Evolutionary conservation across 345 rosid genomes (phyloP).

Genomic region (Eucalyptus regnans): DNA sequence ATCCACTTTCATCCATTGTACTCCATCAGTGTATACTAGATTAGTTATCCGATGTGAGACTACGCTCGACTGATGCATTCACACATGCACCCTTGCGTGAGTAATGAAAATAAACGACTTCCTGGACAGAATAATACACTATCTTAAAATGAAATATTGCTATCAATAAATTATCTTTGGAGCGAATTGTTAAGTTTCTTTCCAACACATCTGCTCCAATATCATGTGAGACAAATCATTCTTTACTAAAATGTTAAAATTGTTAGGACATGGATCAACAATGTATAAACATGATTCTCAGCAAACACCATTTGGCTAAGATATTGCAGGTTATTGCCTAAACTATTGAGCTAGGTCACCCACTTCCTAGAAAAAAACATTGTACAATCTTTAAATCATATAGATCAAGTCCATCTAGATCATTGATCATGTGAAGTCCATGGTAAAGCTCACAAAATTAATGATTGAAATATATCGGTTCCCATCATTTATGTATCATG

Average conservation of each 20-base stretch:
- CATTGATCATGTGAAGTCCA: background rate
- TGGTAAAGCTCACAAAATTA: background rate
- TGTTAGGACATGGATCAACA: background rate
- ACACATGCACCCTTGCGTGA: background rate
- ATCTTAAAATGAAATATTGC: background rate
- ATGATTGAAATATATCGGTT: background rate
- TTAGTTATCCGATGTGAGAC: background rate
- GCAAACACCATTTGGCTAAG: background rate
- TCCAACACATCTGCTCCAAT: background rate
- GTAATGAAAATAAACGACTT: background rate
- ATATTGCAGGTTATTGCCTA: background rate
- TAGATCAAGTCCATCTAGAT: background rate
- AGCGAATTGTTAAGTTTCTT: background rate
- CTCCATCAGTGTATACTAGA: background rate
- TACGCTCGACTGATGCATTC: background rate
- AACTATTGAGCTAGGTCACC: background rate
- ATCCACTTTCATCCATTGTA: background rate
- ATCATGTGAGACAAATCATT: background rate
- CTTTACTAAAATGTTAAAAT: background rate
- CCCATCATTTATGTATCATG: background rate
- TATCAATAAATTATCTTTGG: background rate
- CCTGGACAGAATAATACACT: background rate
- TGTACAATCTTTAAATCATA: background rate
- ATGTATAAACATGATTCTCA: background rate
- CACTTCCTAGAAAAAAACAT: background rate